These are phyloP conservation scores for Anthracocystis setariae DNA, from an alignment of 1,284 basidiomycete genomes.

Conservation along the genomic window DNA sequence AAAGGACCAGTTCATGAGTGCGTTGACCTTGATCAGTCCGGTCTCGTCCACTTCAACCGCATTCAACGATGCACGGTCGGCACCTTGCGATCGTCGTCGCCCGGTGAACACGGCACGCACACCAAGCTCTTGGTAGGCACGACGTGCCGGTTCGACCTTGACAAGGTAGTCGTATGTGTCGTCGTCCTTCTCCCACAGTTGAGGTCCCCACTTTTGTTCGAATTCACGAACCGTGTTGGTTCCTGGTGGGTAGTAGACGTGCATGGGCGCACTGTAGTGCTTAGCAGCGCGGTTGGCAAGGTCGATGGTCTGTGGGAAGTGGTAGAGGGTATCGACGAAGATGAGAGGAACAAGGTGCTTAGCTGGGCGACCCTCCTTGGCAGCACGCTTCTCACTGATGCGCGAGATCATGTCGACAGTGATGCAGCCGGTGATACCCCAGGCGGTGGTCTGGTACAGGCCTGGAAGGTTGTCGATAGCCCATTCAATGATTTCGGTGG, in stretches of 20 bases:
- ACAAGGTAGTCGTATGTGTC: conserved; percentile 89
- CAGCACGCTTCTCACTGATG: conserved; percentile 57
- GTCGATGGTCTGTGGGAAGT: conserved; percentile 91
- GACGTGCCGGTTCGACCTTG: conserved; percentile 92
- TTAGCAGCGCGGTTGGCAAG: conserved; percentile 82
- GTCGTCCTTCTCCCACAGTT: conserved; percentile 89
- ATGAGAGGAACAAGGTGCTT: conserved; percentile 67
- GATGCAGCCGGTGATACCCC: conserved; percentile 67
- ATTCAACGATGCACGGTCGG: conserved; percentile 80
- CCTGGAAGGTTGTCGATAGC: conserved; percentile 66
- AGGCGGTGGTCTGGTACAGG: conserved; percentile 67
- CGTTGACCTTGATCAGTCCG: conserved; percentile 93
- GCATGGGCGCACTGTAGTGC: conserved; percentile 79
- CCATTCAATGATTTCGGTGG: conserved; percentile 64
- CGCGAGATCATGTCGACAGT: conserved; percentile 64
- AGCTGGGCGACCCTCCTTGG: conserved; percentile 25
- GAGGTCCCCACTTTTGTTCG: conserved; percentile 81
- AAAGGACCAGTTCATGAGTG: conserved; percentile 90
- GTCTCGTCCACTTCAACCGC: conserved; percentile 92
- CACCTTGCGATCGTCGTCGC: conserved; percentile 89
- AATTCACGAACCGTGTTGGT: conserved; percentile 80
- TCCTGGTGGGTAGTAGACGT: conserved; percentile 82
- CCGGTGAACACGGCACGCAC: conserved; percentile 94
- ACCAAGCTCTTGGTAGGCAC: conserved; percentile 83
- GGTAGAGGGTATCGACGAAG: conserved; percentile 86